Evolutionary conservation across 306 rosid species (phyloP).

Genomic region (Quercus alba): DNA sequence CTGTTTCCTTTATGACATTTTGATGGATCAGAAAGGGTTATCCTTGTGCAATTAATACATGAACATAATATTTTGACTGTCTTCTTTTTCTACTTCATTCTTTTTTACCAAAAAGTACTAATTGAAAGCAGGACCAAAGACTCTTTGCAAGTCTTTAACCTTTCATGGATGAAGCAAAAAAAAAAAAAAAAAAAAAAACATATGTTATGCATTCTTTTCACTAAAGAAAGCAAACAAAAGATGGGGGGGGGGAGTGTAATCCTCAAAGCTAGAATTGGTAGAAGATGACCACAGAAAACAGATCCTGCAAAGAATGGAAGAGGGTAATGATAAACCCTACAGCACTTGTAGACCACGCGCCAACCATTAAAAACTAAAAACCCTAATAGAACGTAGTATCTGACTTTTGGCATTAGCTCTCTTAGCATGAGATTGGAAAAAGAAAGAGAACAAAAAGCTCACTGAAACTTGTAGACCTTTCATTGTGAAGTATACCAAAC

Average conservation of each 20-base stretch:
- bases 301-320: constrained; percentile 12
- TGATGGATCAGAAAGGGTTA: not conserved
- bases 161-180: not conserved
- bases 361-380: not conserved
- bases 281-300: constrained; percentile 10
- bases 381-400: no score
- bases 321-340: not conserved
- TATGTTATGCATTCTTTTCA: constrained; percentile 16
- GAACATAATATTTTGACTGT: not conserved
- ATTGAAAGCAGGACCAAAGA: not conserved
- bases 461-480: no score
- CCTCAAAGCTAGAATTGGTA: constrained; percentile 11
- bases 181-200: not conserved
- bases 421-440: no score
- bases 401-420: no score
- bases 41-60: not conserved
- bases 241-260: no score
- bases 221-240: constrained; percentile 13
- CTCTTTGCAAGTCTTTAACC: not conserved
- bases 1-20: not conserved
- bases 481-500: no score
- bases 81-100: no score
- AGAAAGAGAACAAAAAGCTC: no score
- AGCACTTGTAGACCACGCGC: not conserved
- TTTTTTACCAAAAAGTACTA: no score